Base-by-base conservation (phyloP, 768 basidiomycete genomes). In the Mycena pura region DNA sequence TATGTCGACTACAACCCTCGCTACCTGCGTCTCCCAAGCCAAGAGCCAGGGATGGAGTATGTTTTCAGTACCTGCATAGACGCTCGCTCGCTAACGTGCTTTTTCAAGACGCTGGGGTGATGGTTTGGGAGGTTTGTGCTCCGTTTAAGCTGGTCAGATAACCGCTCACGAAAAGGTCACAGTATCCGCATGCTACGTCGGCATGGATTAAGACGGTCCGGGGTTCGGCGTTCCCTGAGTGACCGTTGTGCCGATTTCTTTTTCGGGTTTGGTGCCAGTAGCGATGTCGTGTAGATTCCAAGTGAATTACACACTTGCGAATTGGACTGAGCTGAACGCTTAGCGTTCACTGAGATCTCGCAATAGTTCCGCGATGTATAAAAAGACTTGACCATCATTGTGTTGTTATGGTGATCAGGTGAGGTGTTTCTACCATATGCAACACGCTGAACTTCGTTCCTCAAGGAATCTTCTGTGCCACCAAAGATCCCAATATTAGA, bases 201-300 rank as follows among this genome's bases (percentile, higher is more conserved):
- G 7, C 68, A 15, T 72, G 72, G 73, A 73, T 73, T 43, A 3
- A 67, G 49, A 65, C 66, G 14, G 73, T 74, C 14, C 69, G 74
- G 7, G 41, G 62, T 7, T 63, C 67, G 31, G 50, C 71, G 17
- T 73, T 65, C 58, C 69, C 72, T 22, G 62, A 59, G 14, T 69
- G 49, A 66, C n/a, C 17, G 47, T 24, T 22, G 24, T 7, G 4
- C 2, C 11, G 40, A 25, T 11, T 34, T 25, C 29, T 34, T 44
- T 17, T 40, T 22, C 22, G 40, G 39, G 24, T 46, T 28, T 46
- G n/a, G 34, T n/a, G 47, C 21, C 27, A 22, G 34, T 48, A 10
- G 17, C 31, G 40, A 5, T 6, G 40, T 5, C n/a, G n/a, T 41
- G 40, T n/a, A 41, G n/a, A 15, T 27, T 28, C 44, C 5, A 6